A percentile compares a stretch with the other conserved stretches of the same genome.
Conservation (phyloP, 1,284 basidiomycete species). For the Tylopilus sp. region DNA sequence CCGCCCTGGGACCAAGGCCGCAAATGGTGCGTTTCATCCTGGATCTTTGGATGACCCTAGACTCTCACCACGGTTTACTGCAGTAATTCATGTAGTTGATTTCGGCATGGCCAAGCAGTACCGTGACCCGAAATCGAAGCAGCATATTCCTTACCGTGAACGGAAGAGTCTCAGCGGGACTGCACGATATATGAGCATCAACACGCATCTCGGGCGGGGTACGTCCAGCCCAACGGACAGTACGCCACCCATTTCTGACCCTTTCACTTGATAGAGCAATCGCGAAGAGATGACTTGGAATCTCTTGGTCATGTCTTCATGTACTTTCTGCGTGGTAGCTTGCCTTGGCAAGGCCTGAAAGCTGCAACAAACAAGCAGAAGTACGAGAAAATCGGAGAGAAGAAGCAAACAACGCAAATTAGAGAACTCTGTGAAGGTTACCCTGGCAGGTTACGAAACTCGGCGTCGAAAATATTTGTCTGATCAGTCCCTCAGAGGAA, state of each 20-base stretch:
- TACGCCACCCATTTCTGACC: conserved; percentile 1
- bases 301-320: conserved; percentile 97
- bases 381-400: conserved; percentile 98
- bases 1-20: conserved; percentile 83
- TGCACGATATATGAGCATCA: conserved; percentile 98
- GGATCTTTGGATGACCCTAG: not conserved
- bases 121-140: conserved; percentile 95
- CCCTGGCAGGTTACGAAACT: conserved; percentile 63
- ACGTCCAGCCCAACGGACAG: conserved; percentile 1
- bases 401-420: conserved; percentile 95
- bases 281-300: conserved; percentile 90
- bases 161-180: conserved; percentile 98
- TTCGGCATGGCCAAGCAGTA: conserved; percentile 99
- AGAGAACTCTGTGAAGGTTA: conserved; percentile 94
- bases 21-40: conserved; percentile 49
- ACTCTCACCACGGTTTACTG: not conserved
- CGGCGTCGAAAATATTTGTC: conserved; percentile 87
- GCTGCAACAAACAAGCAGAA: conserved; percentile 99
- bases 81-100: conserved; percentile 85
- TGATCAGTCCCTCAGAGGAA: conserved; percentile 74
- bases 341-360: conserved; percentile 94
- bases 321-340: conserved; percentile 92
- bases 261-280: conserved; percentile 48
- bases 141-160: conserved; percentile 98
- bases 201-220: conserved; percentile 91